Evolutionary conservation across 2,329 filamentous ascomycete genomes (phyloP).

Genomic region (Aureobasidium sp.): DNA sequence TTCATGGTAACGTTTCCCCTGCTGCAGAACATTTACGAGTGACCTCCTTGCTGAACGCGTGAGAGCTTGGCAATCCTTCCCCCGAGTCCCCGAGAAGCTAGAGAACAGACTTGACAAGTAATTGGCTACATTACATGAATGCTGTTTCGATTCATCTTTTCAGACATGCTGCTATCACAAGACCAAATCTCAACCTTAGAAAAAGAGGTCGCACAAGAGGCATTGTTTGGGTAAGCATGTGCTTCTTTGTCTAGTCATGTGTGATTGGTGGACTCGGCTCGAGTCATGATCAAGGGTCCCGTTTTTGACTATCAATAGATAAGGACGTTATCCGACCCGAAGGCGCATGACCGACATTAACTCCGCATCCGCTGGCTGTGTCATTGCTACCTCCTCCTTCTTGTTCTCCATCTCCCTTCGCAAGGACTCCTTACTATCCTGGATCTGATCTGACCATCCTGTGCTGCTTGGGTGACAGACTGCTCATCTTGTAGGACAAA

Average conservation of each 20-base stretch:
- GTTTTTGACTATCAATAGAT: conserved; percentile 7
- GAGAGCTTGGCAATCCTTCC: conserved; percentile 4
- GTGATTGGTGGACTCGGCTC: background rate
- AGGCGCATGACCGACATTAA: conserved; percentile 11
- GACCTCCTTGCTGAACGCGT: background rate
- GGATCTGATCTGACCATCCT: background rate
- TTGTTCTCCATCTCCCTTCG: background rate
- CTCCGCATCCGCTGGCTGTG: conserved; percentile 8
- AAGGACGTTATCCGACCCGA: conserved; percentile 1
- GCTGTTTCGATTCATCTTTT: background rate
- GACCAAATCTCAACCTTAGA: background rate
- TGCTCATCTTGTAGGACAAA: background rate
- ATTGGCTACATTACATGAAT: background rate
- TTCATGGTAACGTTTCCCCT: conserved; percentile 1
- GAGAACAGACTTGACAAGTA: background rate
- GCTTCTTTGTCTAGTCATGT: background rate
- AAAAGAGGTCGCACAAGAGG: background rate
- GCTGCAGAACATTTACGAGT: background rate
- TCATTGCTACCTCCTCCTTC: background rate
- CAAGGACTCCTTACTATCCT: background rate
- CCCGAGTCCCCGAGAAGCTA: background rate
- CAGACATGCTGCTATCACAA: background rate
- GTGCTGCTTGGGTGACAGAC: background rate
- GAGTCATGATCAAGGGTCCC: background rate
- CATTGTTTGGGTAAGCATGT: background rate